These are phyloP conservation scores for Inonotus hispidus DNA, from an alignment of 1,284 basidiomycete genomes.

Conservation along the genomic window DNA sequence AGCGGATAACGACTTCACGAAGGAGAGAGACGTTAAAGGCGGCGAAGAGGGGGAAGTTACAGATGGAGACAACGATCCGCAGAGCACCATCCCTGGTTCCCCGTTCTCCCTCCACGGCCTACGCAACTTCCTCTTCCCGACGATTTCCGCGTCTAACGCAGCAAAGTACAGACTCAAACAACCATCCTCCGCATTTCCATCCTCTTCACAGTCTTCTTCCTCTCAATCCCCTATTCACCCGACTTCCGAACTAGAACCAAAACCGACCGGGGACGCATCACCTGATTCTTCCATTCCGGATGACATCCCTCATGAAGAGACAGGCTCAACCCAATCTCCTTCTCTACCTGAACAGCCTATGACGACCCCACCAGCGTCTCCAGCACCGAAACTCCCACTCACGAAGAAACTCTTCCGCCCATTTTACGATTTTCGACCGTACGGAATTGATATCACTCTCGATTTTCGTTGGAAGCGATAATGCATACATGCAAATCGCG, in stretches of 20 bases:
- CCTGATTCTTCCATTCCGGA: background rate
- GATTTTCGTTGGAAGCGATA: slow-evolving; percentile 56
- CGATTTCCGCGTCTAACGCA: background rate
- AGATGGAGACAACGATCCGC: slow-evolving; percentile 1
- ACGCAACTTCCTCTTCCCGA: background rate
- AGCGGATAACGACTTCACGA: slow-evolving; percentile 21
- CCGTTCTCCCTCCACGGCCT: background rate
- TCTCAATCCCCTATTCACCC: background rate
- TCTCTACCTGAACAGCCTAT: background rate
- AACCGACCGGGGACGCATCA: background rate
- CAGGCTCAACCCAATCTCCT: no score
- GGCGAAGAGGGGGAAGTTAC: slow-evolving; percentile 18
- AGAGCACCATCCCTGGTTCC: background rate
- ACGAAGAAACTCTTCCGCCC: slow-evolving; percentile 32
- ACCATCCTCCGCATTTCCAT: background rate
- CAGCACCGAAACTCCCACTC: background rate
- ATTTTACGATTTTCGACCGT: slow-evolving; percentile 65
- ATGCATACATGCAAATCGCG: background rate
- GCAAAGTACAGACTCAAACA: slow-evolving; percentile 2
- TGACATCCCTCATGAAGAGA: background rate
- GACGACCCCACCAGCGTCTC: background rate
- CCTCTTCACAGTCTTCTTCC: background rate
- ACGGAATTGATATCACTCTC: slow-evolving; percentile 63
- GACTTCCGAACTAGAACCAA: background rate
- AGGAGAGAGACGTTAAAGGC: background rate